Evolutionary conservation across 164 flowering plant genomes (phyloP).

Genomic region (Macadamia tetraphylla): DNA sequence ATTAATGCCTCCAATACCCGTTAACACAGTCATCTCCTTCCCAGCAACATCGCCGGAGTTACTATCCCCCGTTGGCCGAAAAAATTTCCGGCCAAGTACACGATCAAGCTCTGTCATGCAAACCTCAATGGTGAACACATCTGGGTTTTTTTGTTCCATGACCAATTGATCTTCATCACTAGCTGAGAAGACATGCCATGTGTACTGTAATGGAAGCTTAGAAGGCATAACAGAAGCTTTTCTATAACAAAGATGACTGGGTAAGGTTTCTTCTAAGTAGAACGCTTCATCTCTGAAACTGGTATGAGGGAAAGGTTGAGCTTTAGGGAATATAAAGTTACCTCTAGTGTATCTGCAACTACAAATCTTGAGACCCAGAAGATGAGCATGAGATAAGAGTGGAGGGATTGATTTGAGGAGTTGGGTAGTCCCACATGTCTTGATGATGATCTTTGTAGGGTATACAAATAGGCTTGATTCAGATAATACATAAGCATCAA

Average conservation of each 20-base stretch:
- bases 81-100: conserved; percentile 49
- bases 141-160: background rate
- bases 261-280: conserved; percentile 48
- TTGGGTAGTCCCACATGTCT: conserved; percentile 96
- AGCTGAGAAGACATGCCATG: conserved; percentile 90
- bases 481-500: conserved; percentile 87
- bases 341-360: conserved; percentile 81
- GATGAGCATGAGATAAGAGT: conserved; percentile 40
- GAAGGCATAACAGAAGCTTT: conserved; percentile 70
- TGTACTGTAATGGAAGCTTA: conserved; percentile 28
- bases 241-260: conserved; percentile 36
- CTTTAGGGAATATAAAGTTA: conserved; percentile 69
- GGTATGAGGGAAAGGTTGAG: conserved; percentile 82
- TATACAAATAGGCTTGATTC: conserved; percentile 89
- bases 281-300: conserved; percentile 67
- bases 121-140: conserved; percentile 61
- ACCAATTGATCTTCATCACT: conserved; percentile 14
- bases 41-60: conserved; percentile 53
- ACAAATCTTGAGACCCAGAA: conserved; percentile 40
- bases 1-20: conserved; percentile 59
- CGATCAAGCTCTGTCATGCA: conserved; percentile 92
- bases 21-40: conserved; percentile 63
- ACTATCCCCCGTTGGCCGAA: conserved; percentile 27
- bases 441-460: conserved; percentile 81
- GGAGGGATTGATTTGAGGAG: conserved; percentile 75